Base-by-base conservation (phyloP, 192 early-diverging fungal genomes). In the Coemansia asiatica region DNA sequence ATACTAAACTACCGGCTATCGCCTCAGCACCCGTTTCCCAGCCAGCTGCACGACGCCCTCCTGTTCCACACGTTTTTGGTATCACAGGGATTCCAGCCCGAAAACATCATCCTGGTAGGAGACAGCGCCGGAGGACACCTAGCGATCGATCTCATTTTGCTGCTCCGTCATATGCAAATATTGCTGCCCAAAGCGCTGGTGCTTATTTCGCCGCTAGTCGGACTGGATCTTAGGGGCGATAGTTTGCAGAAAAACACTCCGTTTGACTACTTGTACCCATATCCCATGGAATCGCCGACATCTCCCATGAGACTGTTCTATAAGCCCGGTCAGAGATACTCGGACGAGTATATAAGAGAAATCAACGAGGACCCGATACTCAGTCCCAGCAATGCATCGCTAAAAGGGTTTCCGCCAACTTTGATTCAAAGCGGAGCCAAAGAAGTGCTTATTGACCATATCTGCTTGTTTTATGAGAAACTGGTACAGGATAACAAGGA, bases 41-140 rank as follows among this genome's bases (percentile, higher is more conserved):
- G 69, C 2, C 75, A 77, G 49, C 50, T 77, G 2, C 75, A 71
- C 28, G 75, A 77, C 29, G 69, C 75, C 13, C 33, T 66, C 18
- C 59, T 77, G 18, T 40, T 56, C 5, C 67, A 60, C 29, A 21
- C 27, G 21, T 64, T 57, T 53, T 38, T 77, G 25, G 0, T 68
- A 18, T 18, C 25, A 0, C 69, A 64, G 9, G 75, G 75, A 0
- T 77, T 59, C 59, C 28, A 48, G 13, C 50, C 69, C 0, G 23
- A 60, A n/a, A 61, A 50, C 19, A 71, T 77, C 8, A 49, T 72
- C 13, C n/a, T 77, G 38, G 38, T 36, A 0, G 69, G 75, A 1
- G 75, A 77, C 21, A 77, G 75, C 27, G 75, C 75, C 12, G 75
- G 75, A n/a, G 69, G 69, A 10, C 65, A 77, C 22, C 57, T 77